Base-by-base conservation (phyloP, 2,329 filamentous ascomycete species). In the Tetracladium maxilliforme region DNA sequence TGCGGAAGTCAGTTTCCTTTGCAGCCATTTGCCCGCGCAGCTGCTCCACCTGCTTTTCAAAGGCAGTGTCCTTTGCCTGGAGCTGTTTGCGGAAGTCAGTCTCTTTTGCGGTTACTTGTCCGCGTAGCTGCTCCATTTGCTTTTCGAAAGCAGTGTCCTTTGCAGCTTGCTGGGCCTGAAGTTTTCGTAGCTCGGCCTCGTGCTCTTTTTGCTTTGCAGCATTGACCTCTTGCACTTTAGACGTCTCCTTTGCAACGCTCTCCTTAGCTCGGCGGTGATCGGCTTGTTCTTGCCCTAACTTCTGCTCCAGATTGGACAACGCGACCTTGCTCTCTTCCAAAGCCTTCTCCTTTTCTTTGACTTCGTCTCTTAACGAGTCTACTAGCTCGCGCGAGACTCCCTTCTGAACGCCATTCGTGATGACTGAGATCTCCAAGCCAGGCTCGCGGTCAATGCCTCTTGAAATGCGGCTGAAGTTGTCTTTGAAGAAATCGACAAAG, bases 401-500 rank as follows among this genome's bases (percentile, higher is more conserved):
- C 41, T 87, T 86, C 37, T 90, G 75, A 8, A 86, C 56, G 1
- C 80, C 81, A 42, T 86, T 83, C 21, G 74, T 64, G 29, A 84
- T 61, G 8, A 90, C 68, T 0, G 83, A 77, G 14, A 92, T 74
- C 45, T 98, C 90, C 32, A 92, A 59, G 2, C 76, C 82, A 1
- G 90, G 90, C 33, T 93, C 82, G 32, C 87, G 74, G 49, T 98
- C 90, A 38, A 98, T 81, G 10, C 83, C 80, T 33, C 83, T 71
- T 19, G 77, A 58, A 30, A 94, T 56, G 7, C 86, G 76, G 40
- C 80, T 87, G 45, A 92, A 95, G 44, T 93, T 93, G 42, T 95
- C 86, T 43, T 94, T 94, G 40, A 94, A 70, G 41, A 95, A 93
- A 31, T 94, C 81, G 28, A 98, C 73, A 48, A 94, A 95, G 0